Evolutionary conservation across 257 asterid genomes (phyloP).

Genomic region (Nicotiana undulata): DNA sequence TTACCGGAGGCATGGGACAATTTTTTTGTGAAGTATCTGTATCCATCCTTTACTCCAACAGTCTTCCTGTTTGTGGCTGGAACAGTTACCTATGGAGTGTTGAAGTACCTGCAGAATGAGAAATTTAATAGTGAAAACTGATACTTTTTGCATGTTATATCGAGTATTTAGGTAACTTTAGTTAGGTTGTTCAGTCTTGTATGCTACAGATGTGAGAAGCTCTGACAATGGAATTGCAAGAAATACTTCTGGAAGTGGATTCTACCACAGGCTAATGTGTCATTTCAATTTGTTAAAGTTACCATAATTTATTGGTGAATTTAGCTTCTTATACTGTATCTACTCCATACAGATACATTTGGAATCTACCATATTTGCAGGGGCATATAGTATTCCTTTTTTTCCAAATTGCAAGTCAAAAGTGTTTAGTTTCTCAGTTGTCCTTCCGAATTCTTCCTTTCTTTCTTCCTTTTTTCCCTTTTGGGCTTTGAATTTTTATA

Average conservation of each 20-base stretch:
- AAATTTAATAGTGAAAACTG: slow-evolving; percentile 29
- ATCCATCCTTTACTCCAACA: slow-evolving; percentile 93
- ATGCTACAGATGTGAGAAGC: background rate
- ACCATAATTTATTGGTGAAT: too few relatives aligned
- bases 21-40: slow-evolving; percentile 70
- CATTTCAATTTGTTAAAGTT: background rate
- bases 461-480: background rate
- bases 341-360: background rate
- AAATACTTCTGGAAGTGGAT: background rate
- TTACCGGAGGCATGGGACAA: slow-evolving; percentile 90
- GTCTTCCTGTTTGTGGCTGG: slow-evolving; percentile 84
- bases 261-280: background rate
- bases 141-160: slow-evolving; percentile 3
- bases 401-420: background rate
- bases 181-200: background rate
- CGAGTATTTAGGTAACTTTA: background rate
- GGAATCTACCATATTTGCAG: background rate
- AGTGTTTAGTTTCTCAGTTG: background rate
- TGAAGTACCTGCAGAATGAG: slow-evolving; percentile 76
- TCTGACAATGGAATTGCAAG: background rate
- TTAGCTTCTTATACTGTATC: background rate
- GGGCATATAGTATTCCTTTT: background rate
- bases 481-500: background rate
- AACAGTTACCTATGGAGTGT: slow-evolving; percentile 70
- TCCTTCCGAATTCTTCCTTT: background rate